Base-by-base conservation (phyloP, 371 early-diverging fungal species). In the Mucor circinelloides region DNA sequence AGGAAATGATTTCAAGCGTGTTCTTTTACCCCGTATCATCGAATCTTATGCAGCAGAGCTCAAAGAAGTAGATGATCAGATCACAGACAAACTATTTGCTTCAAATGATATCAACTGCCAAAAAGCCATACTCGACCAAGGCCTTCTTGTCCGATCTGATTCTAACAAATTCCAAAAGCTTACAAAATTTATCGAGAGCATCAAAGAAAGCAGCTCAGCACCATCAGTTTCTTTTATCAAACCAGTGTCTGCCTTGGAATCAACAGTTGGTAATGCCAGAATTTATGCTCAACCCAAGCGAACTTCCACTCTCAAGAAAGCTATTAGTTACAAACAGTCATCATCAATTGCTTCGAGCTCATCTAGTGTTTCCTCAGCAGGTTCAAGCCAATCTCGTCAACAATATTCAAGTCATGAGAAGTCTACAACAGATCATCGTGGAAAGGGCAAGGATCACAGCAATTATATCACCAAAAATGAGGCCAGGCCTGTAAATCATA, bases 141-240 rank as follows among this genome's bases (percentile, higher is more conserved):
- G 73, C 3, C 2, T 52, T 1, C 27, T 25, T 1, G 31, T 68
- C 0, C 38, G 59, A 0, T 58, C 69, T 1, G 69, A 72, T 46
- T 65, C 73, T 9, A 10, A 19, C 6, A 34, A 31, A 21, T 72
- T 68, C 27, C 44, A 40, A 17, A 23, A 66, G 31, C 59, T 72
- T 12, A 34, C 27, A 21, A 36, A 42, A 1, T 13, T 48, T 0
- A 28, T 65, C n/a, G n/a, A n/a, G n/a, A n/a, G n/a, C n/a, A n/a
- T n/a, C n/a, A n/a, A n/a, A n/a, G n/a, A n/a, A n/a, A n/a, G n/a
- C n/a, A n/a, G n/a, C n/a, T n/a, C n/a, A n/a, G n/a, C n/a, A n/a
- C n/a, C n/a, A n/a, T n/a, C n/a, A n/a, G n/a, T n/a, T n/a, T n/a
- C n/a, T n/a, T n/a, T n/a, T n/a, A n/a, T n/a, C n/a, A n/a, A n/a